phyloP scores from a whole-genome alignment of 2,329 filamentous ascomycete genomes.

The Xylaria sp. region DNA sequence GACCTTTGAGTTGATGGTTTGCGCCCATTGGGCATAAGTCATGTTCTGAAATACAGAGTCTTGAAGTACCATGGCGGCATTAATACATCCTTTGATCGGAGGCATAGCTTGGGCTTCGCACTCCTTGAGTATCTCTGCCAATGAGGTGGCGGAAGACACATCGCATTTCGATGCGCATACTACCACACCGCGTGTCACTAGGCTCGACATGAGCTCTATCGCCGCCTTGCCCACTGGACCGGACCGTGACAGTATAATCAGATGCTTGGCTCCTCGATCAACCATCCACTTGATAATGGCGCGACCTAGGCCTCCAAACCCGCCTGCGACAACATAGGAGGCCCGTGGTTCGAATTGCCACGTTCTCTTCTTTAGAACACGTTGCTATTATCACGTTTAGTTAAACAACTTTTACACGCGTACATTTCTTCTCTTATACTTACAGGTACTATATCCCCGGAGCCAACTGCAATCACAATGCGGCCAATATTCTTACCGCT shows the following conservation, averaged over 20 bases:
- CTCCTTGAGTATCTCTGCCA: slow-evolving; percentile 35
- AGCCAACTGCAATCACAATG: slow-evolving; percentile 41
- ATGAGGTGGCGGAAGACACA: slow-evolving; percentile 36
- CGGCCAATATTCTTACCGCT: slow-evolving; percentile 43
- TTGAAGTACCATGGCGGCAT: slow-evolving; percentile 57
- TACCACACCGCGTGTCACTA: slow-evolving; percentile 33
- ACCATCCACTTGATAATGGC: slow-evolving; percentile 46
- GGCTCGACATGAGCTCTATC: slow-evolving; percentile 37
- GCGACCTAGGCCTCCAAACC: slow-evolving; percentile 47
- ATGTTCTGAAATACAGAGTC: slow-evolving; percentile 47
- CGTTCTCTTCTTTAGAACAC: slow-evolving; percentile 33
- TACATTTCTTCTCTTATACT: slow-evolving; percentile 25
- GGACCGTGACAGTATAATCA: slow-evolving; percentile 45
- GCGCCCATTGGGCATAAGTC: slow-evolving; percentile 44
- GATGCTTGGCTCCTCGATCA: slow-evolving; percentile 41
- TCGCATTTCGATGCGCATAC: slow-evolving; percentile 43
- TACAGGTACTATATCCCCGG: slow-evolving; percentile 44
- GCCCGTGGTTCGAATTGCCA: slow-evolving; percentile 47
- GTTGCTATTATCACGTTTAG: slow-evolving; percentile 36
- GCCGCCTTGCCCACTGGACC: slow-evolving; percentile 39
- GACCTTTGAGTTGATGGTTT: slow-evolving; percentile 44
- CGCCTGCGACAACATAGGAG: slow-evolving; percentile 47
- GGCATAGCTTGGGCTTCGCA: slow-evolving; percentile 37
- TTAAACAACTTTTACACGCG: neutral
- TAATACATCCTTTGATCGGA: slow-evolving; percentile 57